A percentile compares a stretch with the other conserved stretches of the same genome.
phyloP scores from a whole-genome alignment of 345 rosid genomes.

The Carallia pectinifolia region DNA sequence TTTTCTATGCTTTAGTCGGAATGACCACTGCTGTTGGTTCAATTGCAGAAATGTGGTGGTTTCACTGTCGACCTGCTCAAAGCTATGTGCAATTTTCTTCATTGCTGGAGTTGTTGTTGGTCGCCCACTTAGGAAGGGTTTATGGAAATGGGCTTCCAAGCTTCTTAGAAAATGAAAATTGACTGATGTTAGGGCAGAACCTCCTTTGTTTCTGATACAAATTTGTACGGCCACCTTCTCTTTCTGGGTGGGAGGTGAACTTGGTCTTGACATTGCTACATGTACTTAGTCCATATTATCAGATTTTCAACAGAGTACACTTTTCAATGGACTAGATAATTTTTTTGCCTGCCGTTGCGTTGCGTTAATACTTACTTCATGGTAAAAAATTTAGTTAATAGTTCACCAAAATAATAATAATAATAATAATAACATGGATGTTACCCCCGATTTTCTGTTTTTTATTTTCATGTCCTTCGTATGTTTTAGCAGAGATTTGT shows the following conservation, averaged over 20 bases:
- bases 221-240: too few species aligned
- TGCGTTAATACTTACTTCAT: too few species aligned
- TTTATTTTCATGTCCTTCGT: too few species aligned
- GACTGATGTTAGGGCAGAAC: slow-evolving; percentile 29
- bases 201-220: too few species aligned
- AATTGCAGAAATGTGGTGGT: slow-evolving; percentile 47
- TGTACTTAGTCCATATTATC: too few species aligned
- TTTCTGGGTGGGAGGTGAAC: too few species aligned
- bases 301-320: too few species aligned
- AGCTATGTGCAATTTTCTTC: slow-evolving; percentile 69
- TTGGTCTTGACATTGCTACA: not conserved
- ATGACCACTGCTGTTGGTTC: not conserved
- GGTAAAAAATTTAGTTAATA: too few species aligned
- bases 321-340: not conserved
- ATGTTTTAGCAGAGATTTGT: too few species aligned
- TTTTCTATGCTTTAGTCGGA: not conserved
- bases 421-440: too few species aligned
- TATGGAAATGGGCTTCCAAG: slow-evolving; percentile 65
- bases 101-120: slow-evolving; percentile 75
- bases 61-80: slow-evolving; percentile 70
- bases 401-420: too few species aligned
- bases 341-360: not conserved
- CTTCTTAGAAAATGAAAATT: slow-evolving; percentile 59
- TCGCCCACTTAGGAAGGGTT: slow-evolving; percentile 67
- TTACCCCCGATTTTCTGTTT: too few species aligned